These are phyloP conservation scores for Thelephora ganbajun DNA, from an alignment of 768 basidiomycete species.

Conservation along the genomic window DNA sequence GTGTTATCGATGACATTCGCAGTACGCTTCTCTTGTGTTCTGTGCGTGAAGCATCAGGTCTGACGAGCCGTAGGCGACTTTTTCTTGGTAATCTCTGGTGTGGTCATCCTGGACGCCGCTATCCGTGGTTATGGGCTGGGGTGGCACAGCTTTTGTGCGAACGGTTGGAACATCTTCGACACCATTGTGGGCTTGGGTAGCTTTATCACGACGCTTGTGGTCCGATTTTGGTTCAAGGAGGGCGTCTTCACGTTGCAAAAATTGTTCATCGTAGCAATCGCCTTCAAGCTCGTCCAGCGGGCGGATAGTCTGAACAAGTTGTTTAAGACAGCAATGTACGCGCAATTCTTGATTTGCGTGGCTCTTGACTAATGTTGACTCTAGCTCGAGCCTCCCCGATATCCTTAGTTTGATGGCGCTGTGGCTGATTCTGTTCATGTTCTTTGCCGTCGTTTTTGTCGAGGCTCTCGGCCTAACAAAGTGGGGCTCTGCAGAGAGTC, in stretches of 20 bases:
- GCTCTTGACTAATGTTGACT: neutral
- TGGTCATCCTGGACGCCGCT: conserved; percentile 65
- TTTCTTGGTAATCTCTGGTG: conserved; percentile 56
- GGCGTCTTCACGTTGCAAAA: conserved; percentile 60
- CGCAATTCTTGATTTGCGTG: conserved; percentile 6
- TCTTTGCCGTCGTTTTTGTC: conserved; percentile 78
- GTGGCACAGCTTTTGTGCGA: conserved; percentile 68
- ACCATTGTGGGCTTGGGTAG: conserved; percentile 68
- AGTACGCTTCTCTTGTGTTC: conserved; percentile 31
- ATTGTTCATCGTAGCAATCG: conserved; percentile 84
- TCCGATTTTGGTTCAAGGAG: conserved; percentile 37
- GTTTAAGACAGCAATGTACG: conserved; percentile 92
- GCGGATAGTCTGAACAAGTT: conserved; percentile 83
- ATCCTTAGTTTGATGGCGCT: conserved; percentile 75
- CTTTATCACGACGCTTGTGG: conserved; percentile 68
- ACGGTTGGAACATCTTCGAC: conserved; percentile 94
- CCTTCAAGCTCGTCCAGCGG: conserved; percentile 87
- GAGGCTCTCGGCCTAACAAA: conserved; percentile 90
- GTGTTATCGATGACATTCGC: conserved; percentile 36
- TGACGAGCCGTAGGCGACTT: conserved; percentile 41
- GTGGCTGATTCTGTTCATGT: conserved; percentile 84
- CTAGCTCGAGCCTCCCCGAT: conserved; percentile 71
- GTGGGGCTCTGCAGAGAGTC: conserved; percentile 57
- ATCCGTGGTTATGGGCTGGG: conserved; percentile 80
- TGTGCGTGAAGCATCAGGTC: neutral